A percentile compares a stretch with the other conserved stretches of the same genome.
Evolutionary conservation across 305 asterid genomes (phyloP).

Genomic region (Rubia peregrina): DNA sequence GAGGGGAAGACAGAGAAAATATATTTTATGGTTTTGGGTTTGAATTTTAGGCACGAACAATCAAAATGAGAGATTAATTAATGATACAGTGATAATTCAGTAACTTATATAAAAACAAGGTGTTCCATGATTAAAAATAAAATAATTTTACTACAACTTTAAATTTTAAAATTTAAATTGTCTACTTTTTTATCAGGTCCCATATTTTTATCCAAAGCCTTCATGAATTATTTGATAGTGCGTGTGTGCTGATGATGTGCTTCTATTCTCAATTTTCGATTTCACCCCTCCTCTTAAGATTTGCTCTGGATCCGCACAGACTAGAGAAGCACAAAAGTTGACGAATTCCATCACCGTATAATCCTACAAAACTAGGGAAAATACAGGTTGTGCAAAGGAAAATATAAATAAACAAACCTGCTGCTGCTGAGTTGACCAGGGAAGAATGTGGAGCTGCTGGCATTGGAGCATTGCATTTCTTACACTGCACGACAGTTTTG

Average conservation of each 20-base stretch:
- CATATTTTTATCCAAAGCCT: too few relatives aligned
- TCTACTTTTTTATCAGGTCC: too few relatives aligned
- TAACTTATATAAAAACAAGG: background rate
- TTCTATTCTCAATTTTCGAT: too few relatives aligned
- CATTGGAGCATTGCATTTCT: constrained; percentile 64
- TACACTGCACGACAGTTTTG: constrained; percentile 52
- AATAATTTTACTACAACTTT: background rate
- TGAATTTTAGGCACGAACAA: background rate
- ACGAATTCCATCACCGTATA: background rate
- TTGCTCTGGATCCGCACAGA: background rate
- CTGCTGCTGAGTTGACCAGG: constrained; percentile 39
- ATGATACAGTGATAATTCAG: background rate
- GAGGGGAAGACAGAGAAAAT: background rate
- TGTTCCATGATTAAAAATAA: too few relatives aligned
- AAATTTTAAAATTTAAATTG: too few relatives aligned
- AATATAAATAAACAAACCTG: constrained; percentile 42
- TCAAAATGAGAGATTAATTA: background rate
- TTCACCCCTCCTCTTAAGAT: background rate
- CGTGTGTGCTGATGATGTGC: too few relatives aligned
- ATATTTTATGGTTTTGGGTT: background rate
- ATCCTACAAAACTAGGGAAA: background rate
- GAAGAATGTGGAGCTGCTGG: constrained; percentile 47
- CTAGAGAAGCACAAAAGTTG: background rate
- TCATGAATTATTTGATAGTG: too few relatives aligned
- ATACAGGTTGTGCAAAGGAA: background rate